Evolutionary conservation across 2,329 filamentous ascomycete genomes (phyloP).

Genomic region (Immersiporthe knoxdaviesiana): DNA sequence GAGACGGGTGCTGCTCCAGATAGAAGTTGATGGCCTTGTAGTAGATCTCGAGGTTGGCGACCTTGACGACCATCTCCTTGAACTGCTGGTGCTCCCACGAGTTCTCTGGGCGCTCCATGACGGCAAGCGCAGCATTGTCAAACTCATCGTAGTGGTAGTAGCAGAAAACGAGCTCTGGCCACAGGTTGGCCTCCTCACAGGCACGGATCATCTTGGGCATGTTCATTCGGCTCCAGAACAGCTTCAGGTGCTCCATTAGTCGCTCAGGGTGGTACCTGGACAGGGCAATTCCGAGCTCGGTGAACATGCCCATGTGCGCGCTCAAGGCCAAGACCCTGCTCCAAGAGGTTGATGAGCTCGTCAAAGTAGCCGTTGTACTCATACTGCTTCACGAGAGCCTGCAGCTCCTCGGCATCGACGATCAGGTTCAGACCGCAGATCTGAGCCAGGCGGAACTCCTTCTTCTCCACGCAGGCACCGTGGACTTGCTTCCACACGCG

Average conservation of each 20-base stretch:
- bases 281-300: conserved; percentile 85
- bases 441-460: conserved; percentile 97
- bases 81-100: conserved; percentile 99
- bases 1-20: conserved; percentile 91
- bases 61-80: conserved; percentile 98
- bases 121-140: conserved; percentile 93
- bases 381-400: conserved; percentile 93
- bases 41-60: conserved; percentile 98
- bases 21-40: conserved; percentile 98
- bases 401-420: conserved; percentile 93
- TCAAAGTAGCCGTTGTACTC: conserved; percentile 98
- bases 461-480: conserved; percentile 93
- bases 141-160: conserved; percentile 99
- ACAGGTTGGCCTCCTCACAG: conserved; percentile 91
- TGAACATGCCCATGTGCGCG: conserved; percentile 98
- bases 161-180: conserved; percentile 97
- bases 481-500: conserved; percentile 99
- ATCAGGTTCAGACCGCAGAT: conserved; percentile 99
- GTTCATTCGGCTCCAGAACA: conserved; percentile 98
- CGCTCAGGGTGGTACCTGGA: conserved; percentile 94
- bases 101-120: conserved; percentile 97
- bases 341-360: conserved; percentile 90
- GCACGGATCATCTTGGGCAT: conserved; percentile 95
- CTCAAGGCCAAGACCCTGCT: conserved; percentile 93
- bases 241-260: conserved; percentile 97